phyloP scores from a whole-genome alignment of 2,329 filamentous ascomycete species.

The Ascocoryne sarcoides region DNA sequence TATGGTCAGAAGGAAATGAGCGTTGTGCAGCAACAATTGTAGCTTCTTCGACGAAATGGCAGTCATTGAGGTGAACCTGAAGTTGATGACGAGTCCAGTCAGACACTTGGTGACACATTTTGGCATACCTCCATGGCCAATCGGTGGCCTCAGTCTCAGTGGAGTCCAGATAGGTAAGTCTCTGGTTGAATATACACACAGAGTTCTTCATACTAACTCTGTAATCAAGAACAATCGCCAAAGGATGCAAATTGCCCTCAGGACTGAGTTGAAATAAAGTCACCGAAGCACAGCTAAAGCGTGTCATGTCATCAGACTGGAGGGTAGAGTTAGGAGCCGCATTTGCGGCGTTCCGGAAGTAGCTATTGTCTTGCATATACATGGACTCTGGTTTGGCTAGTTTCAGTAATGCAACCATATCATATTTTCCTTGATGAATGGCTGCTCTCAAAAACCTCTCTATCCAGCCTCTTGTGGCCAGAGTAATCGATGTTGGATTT shows the following conservation, averaged over 20 bases:
- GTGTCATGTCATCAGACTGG: constrained; percentile 12
- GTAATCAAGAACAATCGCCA: constrained; percentile 41
- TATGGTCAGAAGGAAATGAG: constrained; percentile 20
- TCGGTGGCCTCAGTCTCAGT: constrained; percentile 31
- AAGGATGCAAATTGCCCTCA: constrained; percentile 38
- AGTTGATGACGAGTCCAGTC: constrained; percentile 43
- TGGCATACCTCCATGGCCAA: constrained; percentile 45
- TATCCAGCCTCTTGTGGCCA: constrained; percentile 14
- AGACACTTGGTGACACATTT: constrained; percentile 38
- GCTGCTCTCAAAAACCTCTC: constrained; percentile 13
- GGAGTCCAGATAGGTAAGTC: constrained; percentile 28
- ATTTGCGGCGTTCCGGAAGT: constrained; percentile 16
- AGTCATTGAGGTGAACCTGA: constrained; percentile 37
- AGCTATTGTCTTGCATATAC: constrained; percentile 23
- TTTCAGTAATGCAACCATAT: constrained; percentile 9
- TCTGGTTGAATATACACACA: constrained; percentile 40
- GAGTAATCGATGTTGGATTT: constrained; percentile 22
- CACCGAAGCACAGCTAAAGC: constrained; percentile 32
- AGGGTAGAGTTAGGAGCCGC: neutral
- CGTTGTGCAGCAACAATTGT: constrained; percentile 39
- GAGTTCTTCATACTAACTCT: constrained; percentile 35
- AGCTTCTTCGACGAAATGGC: constrained; percentile 40
- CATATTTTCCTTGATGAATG: constrained; percentile 7
- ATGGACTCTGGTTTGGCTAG: constrained; percentile 10
- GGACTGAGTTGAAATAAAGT: constrained; percentile 35